Percentiles rank a stretch among this genome's conserved stretches.
Conservation (phyloP, 106 monocot genomes). For the Acorus gramineus region DNA sequence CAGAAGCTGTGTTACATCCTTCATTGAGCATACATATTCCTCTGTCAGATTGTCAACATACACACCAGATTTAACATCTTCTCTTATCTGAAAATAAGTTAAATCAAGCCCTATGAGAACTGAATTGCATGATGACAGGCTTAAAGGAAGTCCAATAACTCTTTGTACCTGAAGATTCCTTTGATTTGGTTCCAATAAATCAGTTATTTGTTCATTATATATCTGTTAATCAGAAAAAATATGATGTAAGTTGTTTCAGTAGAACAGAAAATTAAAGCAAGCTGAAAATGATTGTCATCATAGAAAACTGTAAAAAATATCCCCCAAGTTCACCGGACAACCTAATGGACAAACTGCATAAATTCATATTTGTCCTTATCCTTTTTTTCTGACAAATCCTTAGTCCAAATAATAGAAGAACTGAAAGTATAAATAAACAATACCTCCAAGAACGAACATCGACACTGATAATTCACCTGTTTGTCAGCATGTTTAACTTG, state of each 20-base stretch:
- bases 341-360: too few relatives aligned
- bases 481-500: constrained; percentile 67
- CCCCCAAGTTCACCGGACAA: too few relatives aligned
- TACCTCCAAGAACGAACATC: constrained; percentile 83
- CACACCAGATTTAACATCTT: constrained; percentile 85
- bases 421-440: neutral
- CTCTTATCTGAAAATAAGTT: constrained; percentile 59
- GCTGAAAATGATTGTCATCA: too few relatives aligned
- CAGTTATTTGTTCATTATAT: constrained; percentile 98
- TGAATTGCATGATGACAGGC: too few relatives aligned
- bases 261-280: too few relatives aligned
- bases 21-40: constrained; percentile 56
- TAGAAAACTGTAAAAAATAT: too few relatives aligned
- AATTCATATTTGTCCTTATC: too few relatives aligned
- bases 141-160: neutral
- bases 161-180: constrained; percentile 79
- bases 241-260: too few relatives aligned
- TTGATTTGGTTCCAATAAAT: constrained; percentile 71
- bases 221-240: constrained; percentile 39
- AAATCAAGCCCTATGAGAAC: neutral
- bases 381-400: too few relatives aligned
- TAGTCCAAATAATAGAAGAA: too few relatives aligned
- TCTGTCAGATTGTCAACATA: constrained; percentile 89
- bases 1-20: constrained; percentile 76
- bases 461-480: constrained; percentile 70